Percentiles rank a stretch among this genome's conserved stretches.
Evolutionary conservation across 345 rosid species (phyloP).

Genomic region (Populus tremula): DNA sequence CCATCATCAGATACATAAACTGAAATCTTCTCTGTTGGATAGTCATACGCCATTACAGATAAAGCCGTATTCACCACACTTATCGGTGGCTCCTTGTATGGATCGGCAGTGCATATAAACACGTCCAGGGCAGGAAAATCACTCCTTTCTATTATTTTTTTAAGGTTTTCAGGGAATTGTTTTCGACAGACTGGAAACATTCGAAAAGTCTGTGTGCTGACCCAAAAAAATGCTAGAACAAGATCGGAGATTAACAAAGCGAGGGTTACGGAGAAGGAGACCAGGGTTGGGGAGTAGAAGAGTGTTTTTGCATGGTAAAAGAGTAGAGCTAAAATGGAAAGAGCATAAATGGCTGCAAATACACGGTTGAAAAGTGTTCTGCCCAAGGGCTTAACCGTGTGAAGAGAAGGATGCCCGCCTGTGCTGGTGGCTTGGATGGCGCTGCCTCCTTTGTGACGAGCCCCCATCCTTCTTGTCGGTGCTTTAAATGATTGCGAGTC

Average conservation of each 20-base stretch:
- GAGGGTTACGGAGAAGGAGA: slow-evolving; percentile 19
- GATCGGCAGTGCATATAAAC: slow-evolving; percentile 52
- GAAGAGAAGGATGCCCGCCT: slow-evolving; percentile 24
- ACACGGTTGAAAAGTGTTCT: slow-evolving; percentile 43
- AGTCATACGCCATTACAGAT: slow-evolving; percentile 73
- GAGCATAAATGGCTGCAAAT: slow-evolving; percentile 44
- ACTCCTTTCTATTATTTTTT: not conserved
- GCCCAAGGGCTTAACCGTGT: slow-evolving; percentile 39
- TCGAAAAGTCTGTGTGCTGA: slow-evolving; percentile 21
- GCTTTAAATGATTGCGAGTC: not conserved
- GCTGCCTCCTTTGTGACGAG: not conserved
- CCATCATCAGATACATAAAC: slow-evolving; percentile 40
- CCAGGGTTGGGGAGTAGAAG: slow-evolving; percentile 17
- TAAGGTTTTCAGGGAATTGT: slow-evolving; percentile 20
- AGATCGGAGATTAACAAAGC: slow-evolving; percentile 47
- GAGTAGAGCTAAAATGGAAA: slow-evolving; percentile 52
- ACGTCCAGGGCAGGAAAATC: slow-evolving; percentile 43
- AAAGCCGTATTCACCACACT: slow-evolving; percentile 66
- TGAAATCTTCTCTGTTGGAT: slow-evolving; percentile 65
- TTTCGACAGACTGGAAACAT: slow-evolving; percentile 7
- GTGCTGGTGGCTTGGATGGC: not conserved
- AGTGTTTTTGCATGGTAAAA: slow-evolving; percentile 48
- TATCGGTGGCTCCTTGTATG: slow-evolving; percentile 24
- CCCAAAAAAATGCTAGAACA: slow-evolving; percentile 67
- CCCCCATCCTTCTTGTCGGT: not conserved